These are phyloP conservation scores for Lasiodiplodia theobromae DNA, from an alignment of 2,329 filamentous ascomycete genomes.

Conservation along the genomic window DNA sequence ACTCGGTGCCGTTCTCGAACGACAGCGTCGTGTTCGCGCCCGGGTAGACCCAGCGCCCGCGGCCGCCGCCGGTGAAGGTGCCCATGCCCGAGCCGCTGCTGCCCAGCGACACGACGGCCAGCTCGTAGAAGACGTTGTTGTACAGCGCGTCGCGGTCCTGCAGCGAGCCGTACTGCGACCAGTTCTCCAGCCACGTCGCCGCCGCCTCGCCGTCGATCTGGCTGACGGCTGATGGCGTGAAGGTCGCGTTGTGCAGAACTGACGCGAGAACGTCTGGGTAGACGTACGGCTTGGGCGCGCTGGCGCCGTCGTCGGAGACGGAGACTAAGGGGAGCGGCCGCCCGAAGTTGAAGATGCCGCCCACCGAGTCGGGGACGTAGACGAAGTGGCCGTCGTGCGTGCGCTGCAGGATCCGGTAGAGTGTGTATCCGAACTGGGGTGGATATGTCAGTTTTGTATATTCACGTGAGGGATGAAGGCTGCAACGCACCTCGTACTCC, in stretches of 20 bases:
- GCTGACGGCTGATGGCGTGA: conserved; percentile 59
- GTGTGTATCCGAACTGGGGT: conserved; percentile 53
- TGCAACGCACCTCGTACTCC: conserved; percentile 45
- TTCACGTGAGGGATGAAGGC: background rate
- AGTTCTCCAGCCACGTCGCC: conserved; percentile 56
- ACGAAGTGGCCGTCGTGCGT: conserved; percentile 72
- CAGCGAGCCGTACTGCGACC: conserved; percentile 55
- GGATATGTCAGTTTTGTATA: background rate
- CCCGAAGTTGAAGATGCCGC: conserved; percentile 57
- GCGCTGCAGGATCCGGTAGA: conserved; percentile 61
- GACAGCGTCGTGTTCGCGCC: conserved; percentile 52
- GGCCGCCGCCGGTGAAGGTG: conserved; percentile 53
- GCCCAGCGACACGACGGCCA: conserved; percentile 52
- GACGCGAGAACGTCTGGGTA: conserved; percentile 55
- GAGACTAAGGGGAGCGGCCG: conserved; percentile 63
- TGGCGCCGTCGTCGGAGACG: conserved; percentile 65
- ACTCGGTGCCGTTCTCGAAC: conserved; percentile 53
- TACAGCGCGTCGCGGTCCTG: conserved; percentile 67
- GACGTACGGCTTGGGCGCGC: conserved; percentile 65
- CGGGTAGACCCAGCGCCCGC: conserved; percentile 53
- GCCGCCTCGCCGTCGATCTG: conserved; percentile 64
- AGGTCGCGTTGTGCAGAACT: conserved; percentile 53
- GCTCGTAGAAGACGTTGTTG: conserved; percentile 58
- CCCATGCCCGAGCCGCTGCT: conserved; percentile 50
- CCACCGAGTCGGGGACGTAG: conserved; percentile 62